phyloP scores from a whole-genome alignment of 345 rosid genomes.

The Cardiospermum halicacabum region DNA sequence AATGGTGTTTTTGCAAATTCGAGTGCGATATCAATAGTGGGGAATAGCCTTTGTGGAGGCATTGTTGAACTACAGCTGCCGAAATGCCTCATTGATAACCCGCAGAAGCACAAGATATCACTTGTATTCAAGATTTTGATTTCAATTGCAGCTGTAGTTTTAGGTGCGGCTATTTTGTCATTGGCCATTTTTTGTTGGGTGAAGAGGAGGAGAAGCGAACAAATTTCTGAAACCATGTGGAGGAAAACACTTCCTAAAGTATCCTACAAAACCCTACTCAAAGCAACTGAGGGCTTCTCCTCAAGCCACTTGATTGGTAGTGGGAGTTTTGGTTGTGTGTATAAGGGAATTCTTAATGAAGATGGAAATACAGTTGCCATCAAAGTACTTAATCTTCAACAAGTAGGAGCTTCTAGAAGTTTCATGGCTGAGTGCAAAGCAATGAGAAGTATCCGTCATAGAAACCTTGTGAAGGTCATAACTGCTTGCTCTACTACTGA shows the following conservation, averaged over 20 bases:
- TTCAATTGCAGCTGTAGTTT: background rate
- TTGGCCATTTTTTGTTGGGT: background rate
- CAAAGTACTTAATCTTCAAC: slow-evolving; percentile 17
- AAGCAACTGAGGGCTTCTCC: slow-evolving; percentile 20
- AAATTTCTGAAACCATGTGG: background rate
- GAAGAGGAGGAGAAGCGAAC: background rate
- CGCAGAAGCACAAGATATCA: background rate
- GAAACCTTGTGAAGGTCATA: slow-evolving; percentile 16
- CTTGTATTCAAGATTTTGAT: background rate
- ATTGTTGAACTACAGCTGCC: background rate
- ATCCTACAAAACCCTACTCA: slow-evolving; percentile 6
- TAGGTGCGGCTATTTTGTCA: background rate
- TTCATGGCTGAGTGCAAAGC: slow-evolving; percentile 21
- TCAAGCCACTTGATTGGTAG: slow-evolving; percentile 10
- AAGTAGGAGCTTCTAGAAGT: slow-evolving; percentile 12
- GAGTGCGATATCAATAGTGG: background rate
- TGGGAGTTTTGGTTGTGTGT: slow-evolving; percentile 21
- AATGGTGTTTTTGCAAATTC: slow-evolving; percentile 19
- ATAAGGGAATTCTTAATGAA: slow-evolving; percentile 11
- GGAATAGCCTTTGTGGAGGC: slow-evolving; percentile 14
- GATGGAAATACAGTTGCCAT: background rate
- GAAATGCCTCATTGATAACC: background rate
- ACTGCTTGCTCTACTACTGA: slow-evolving; percentile 16
- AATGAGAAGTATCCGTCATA: slow-evolving; percentile 13
- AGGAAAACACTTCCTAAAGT: background rate